A percentile compares a stretch with the other conserved stretches of the same genome.
Conservation (phyloP, 805 yeast species). For the Myxozyma lipomycoides region DNA sequence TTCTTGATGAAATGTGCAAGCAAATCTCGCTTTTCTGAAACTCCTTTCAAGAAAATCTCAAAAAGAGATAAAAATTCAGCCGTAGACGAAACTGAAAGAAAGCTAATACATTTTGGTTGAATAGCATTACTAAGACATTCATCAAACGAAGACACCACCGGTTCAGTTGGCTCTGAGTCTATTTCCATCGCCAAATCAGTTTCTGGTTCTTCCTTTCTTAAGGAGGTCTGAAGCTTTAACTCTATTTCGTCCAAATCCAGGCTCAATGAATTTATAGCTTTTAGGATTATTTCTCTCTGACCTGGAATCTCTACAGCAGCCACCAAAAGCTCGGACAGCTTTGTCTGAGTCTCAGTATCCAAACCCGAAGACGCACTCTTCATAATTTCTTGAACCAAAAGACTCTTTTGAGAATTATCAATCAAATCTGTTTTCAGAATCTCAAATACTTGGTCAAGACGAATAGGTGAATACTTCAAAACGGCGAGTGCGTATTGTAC, state of each 20-base stretch:
- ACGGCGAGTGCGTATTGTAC: slow-evolving; percentile 46
- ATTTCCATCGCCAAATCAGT: slow-evolving; percentile 29
- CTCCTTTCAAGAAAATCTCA: slow-evolving; percentile 16
- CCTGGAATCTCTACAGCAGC: background rate
- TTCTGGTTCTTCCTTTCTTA: slow-evolving; percentile 6
- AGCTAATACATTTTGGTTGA: slow-evolving; percentile 7
- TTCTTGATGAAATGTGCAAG: slow-evolving; percentile 10
- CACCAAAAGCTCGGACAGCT: slow-evolving; percentile 4
- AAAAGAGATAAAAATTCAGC: slow-evolving; percentile 16
- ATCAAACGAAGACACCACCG: slow-evolving; percentile 33
- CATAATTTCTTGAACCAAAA: slow-evolving; percentile 8
- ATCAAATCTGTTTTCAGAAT: slow-evolving; percentile 4
- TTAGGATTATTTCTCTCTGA: slow-evolving; percentile 20
- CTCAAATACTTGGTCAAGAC: slow-evolving; percentile 14
- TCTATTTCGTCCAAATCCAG: slow-evolving; percentile 28
- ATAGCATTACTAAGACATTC: slow-evolving; percentile 11
- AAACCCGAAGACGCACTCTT: background rate
- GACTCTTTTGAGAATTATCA: slow-evolving; percentile 5
- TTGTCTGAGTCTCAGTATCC: slow-evolving; percentile 1
- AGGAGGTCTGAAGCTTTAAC: slow-evolving; percentile 26
- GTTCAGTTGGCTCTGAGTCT: slow-evolving; percentile 30
- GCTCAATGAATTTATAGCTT: slow-evolving; percentile 20
- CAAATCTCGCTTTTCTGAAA: slow-evolving; percentile 13
- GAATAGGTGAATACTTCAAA: slow-evolving; percentile 43
- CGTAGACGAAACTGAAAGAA: slow-evolving; percentile 18